A percentile compares a stretch with the other conserved stretches of the same genome.
Evolutionary conservation across 495 filamentous ascomycete genomes (phyloP).

Genomic region (Penicillium maclennaniae): DNA sequence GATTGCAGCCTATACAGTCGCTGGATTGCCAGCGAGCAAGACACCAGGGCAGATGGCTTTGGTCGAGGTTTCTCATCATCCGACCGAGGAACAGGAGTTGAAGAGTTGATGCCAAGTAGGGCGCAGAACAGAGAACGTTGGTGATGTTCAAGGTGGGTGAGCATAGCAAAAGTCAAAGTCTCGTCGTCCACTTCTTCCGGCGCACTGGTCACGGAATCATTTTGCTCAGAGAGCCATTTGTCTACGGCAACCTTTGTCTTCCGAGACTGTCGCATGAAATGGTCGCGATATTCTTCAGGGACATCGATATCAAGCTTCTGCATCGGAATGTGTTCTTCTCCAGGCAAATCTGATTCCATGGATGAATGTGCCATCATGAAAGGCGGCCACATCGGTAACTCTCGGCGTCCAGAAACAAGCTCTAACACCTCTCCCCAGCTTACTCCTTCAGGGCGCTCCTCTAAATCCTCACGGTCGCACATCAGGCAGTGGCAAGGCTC

Average conservation of each 20-base stretch:
- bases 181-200: slow-evolving; percentile 89
- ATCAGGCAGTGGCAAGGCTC: slow-evolving; percentile 77
- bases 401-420: slow-evolving; percentile 79
- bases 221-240: slow-evolving; percentile 77
- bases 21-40: slow-evolving; percentile 72
- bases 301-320: slow-evolving; percentile 87
- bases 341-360: slow-evolving; percentile 52
- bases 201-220: slow-evolving; percentile 63
- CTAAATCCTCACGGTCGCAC: slow-evolving; percentile 59
- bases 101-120: slow-evolving; percentile 64
- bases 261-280: slow-evolving; percentile 82
- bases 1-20: slow-evolving; percentile 72
- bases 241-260: slow-evolving; percentile 83
- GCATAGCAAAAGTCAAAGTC: slow-evolving; percentile 85
- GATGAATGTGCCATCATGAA: slow-evolving; percentile 61
- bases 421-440: slow-evolving; percentile 97
- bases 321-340: slow-evolving; percentile 58
- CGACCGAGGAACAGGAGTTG: slow-evolving; percentile 39
- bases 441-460: slow-evolving; percentile 61
- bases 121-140: slow-evolving; percentile 74
- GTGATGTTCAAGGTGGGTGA: slow-evolving; percentile 76
- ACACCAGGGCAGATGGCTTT: slow-evolving; percentile 64
- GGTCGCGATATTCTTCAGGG: slow-evolving; percentile 81
- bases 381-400: slow-evolving; percentile 83
- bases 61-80: slow-evolving; percentile 48